These are phyloP conservation scores for Botrytis aclada DNA, from an alignment of 2,329 filamentous ascomycete genomes.

Conservation along the genomic window DNA sequence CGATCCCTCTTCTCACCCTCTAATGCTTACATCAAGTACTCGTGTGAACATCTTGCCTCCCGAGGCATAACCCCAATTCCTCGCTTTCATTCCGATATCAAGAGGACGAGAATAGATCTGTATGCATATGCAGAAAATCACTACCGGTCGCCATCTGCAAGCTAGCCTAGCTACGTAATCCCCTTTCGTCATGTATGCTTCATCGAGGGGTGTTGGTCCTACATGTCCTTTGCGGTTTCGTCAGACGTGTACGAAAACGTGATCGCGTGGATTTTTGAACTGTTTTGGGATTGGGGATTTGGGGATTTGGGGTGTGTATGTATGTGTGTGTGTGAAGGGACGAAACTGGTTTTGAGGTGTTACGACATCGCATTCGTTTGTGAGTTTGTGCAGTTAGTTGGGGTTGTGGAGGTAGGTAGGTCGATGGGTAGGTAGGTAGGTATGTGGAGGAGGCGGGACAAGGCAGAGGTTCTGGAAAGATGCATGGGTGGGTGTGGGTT, in stretches of 20 bases:
- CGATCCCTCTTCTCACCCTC: neutral
- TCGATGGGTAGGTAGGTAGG: neutral
- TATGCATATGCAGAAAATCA: neutral
- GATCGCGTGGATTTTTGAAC: neutral
- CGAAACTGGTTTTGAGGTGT: neutral
- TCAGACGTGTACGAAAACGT: neutral
- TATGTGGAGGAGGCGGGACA: neutral
- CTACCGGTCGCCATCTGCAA: neutral
- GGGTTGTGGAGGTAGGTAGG: neutral
- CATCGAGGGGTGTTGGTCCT: neutral
- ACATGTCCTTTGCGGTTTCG: neutral
- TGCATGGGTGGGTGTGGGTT: neutral
- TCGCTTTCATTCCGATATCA: neutral
- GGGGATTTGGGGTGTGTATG: neutral
- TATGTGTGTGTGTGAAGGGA: neutral
- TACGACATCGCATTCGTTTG: neutral
- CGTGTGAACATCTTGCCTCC: too few species aligned
- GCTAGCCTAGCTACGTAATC: neutral
- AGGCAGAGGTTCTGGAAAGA: neutral
- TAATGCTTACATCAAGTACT: too few species aligned
- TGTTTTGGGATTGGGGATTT: neutral
- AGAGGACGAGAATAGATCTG: neutral
- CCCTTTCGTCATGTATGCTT: fast-evolving
- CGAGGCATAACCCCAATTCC: neutral
- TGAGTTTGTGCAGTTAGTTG: neutral